Percentiles rank a stretch among this genome's conserved stretches.
Conservation (phyloP, 2,329 filamentous ascomycete genomes). For the Parastagonospora nodorum region DNA sequence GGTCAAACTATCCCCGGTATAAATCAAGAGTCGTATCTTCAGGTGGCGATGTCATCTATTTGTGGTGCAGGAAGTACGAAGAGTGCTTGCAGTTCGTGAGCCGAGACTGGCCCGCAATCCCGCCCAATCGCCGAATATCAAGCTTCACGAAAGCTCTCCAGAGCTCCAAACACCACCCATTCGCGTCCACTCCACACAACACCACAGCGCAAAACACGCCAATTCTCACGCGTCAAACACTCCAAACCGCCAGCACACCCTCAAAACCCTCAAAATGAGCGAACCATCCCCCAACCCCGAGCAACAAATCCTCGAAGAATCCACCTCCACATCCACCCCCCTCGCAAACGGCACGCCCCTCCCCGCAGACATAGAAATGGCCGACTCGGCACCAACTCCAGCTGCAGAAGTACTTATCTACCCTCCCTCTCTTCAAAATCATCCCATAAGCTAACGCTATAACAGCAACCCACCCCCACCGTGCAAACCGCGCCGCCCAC, state of each 20-base stretch:
- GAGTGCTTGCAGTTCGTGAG: too few relatives aligned
- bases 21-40: too few relatives aligned
- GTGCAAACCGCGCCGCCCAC: constrained; percentile 15
- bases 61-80: too few relatives aligned
- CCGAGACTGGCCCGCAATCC: constrained; percentile 14
- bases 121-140: constrained; percentile 23
- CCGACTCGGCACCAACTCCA: constrained; percentile 18
- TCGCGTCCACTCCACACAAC: neutral
- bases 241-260: neutral
- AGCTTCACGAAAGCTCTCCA: constrained; percentile 15
- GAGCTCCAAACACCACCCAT: constrained; percentile 1
- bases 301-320: constrained; percentile 18
- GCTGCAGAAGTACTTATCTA: neutral
- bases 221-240: neutral
- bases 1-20: too few relatives aligned
- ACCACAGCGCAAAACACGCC: neutral
- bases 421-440: neutral
- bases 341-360: constrained; percentile 27
- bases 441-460: neutral
- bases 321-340: constrained; percentile 13
- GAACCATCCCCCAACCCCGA: constrained; percentile 20
- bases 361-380: constrained; percentile 37
- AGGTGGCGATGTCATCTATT: too few relatives aligned
- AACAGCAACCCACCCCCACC: constrained; percentile 3
- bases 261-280: constrained; percentile 13